Evolutionary conservation across 306 rosid species (phyloP).

Genomic region (Lupinus albus): DNA sequence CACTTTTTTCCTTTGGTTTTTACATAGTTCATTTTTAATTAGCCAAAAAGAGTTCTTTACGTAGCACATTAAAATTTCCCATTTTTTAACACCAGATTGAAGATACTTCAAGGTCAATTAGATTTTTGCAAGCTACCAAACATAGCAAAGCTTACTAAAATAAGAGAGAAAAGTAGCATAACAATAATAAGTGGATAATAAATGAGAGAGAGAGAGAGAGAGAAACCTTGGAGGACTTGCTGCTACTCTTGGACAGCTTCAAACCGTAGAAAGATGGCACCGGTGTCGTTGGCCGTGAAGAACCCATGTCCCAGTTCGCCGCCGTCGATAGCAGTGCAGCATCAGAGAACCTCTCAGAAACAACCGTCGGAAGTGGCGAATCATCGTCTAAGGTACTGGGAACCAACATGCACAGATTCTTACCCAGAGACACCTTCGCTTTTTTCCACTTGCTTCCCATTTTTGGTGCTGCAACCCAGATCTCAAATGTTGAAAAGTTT

Average conservation of each 20-base stretch:
- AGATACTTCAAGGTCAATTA: no score
- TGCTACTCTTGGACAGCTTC: conserved; percentile 48
- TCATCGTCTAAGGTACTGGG: conserved; percentile 76
- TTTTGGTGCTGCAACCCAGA: conserved; percentile 55
- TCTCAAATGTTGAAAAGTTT: conserved; percentile 56
- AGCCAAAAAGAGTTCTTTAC: no score
- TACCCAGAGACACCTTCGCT: conserved; percentile 79
- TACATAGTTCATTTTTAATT: no score
- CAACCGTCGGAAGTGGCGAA: conserved; percentile 52
- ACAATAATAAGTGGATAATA: not conserved
- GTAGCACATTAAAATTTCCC: no score
- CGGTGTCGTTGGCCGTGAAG: conserved; percentile 47
- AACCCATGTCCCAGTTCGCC: conserved; percentile 14
- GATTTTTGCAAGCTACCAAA: no score
- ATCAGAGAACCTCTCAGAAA: conserved; percentile 71
- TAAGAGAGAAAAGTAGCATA: not conserved
- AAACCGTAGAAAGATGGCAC: conserved; percentile 40
- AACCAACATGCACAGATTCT: conserved; percentile 76
- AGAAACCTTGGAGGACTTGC: conserved; percentile 55
- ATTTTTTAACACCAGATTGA: no score
- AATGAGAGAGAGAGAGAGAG: conserved; percentile 2
- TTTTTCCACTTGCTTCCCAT: conserved; percentile 99
- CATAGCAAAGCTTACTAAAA: not conserved
- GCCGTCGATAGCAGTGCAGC: conserved; percentile 89
- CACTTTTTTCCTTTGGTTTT: no score